Conservation (phyloP, 108 stramenopile genomes). For the Epithemia pelagica region DNA sequence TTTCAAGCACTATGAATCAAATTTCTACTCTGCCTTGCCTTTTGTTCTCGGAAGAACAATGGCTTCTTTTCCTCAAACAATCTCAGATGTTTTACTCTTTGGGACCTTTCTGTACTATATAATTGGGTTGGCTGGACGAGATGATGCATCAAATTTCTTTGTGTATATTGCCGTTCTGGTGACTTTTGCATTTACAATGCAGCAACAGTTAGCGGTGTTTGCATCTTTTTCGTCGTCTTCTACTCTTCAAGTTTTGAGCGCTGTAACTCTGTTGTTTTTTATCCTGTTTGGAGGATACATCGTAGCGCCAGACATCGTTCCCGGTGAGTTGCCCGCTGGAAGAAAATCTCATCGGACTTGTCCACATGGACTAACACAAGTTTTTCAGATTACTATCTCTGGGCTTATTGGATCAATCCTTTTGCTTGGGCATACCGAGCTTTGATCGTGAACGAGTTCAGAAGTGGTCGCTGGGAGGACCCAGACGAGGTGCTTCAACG, state of each 20-base stretch:
- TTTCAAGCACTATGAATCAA: slow-evolving; percentile 84
- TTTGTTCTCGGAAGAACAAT: slow-evolving; percentile 54
- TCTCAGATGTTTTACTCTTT: slow-evolving; percentile 57
- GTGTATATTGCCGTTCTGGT: slow-evolving; percentile 34
- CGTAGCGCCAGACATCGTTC: slow-evolving; percentile 47
- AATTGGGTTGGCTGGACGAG: slow-evolving; percentile 40
- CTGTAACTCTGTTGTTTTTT: slow-evolving; percentile 47
- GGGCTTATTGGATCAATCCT: slow-evolving; percentile 58
- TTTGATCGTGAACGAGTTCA: slow-evolving; percentile 49
- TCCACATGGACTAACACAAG: background rate
- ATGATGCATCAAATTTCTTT: slow-evolving; percentile 26
- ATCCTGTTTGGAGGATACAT: slow-evolving; percentile 65
- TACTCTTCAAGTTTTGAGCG: slow-evolving; percentile 28
- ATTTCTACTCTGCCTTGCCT: slow-evolving; percentile 66
- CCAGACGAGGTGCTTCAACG: slow-evolving; percentile 35
- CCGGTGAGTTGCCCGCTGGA: slow-evolving; percentile 5
- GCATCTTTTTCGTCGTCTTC: slow-evolving; percentile 37
- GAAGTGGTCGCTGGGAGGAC: slow-evolving; percentile 19
- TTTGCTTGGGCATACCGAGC: slow-evolving; percentile 64
- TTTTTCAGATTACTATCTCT: slow-evolving; percentile 32
- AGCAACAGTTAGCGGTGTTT: slow-evolving; percentile 34
- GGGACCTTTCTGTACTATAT: slow-evolving; percentile 64
- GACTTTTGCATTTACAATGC: slow-evolving; percentile 40
- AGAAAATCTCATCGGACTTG: background rate
- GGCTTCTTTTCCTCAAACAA: slow-evolving; percentile 42